phyloP scores from a whole-genome alignment of 1,139 yeast species.

The Geotrichum reessii region DNA sequence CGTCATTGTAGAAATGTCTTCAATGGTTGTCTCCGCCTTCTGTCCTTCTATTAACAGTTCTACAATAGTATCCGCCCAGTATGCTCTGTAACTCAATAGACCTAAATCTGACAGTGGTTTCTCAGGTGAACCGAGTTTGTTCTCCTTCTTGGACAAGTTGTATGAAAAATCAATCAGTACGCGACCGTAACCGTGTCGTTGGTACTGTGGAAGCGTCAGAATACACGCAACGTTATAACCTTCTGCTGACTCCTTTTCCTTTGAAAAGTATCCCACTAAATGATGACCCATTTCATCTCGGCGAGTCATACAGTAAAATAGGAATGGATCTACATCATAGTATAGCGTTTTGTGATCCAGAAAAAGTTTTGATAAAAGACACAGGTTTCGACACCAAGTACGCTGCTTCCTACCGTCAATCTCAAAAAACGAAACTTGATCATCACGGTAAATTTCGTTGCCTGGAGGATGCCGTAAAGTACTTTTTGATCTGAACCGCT shows the following conservation, averaged over 20 bases:
- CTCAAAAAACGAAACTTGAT: constrained; percentile 78
- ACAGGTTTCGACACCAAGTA: constrained; percentile 93
- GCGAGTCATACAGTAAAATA: constrained; percentile 91
- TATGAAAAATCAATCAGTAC: constrained; percentile 88
- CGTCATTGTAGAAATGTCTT: constrained; percentile 78
- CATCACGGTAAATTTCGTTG: constrained; percentile 91
- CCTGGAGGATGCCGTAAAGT: constrained; percentile 93
- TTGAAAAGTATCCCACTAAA: constrained; percentile 91
- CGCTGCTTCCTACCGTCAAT: constrained; percentile 94
- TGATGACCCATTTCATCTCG: constrained; percentile 89
- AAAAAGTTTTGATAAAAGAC: constrained; percentile 79
- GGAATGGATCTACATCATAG: constrained; percentile 95
- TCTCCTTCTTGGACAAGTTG: constrained; percentile 79
- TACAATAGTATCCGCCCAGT: constrained; percentile 89
- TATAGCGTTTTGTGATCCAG: constrained; percentile 92
- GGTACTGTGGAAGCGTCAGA: constrained; percentile 90
- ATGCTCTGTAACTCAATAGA: constrained; percentile 85
- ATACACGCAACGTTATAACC: constrained; percentile 97
- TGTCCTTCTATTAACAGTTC: constrained; percentile 62
- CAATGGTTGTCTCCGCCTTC: constrained; percentile 73
- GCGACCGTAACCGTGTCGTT: constrained; percentile 90
- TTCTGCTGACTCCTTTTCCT: constrained; percentile 93
- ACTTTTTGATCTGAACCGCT: constrained; percentile 80
- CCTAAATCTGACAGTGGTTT: constrained; percentile 96
- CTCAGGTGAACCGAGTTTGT: constrained; percentile 92